phyloP scores from a whole-genome alignment of 129 eudicot species.

The Pulicaria dysenterica region DNA sequence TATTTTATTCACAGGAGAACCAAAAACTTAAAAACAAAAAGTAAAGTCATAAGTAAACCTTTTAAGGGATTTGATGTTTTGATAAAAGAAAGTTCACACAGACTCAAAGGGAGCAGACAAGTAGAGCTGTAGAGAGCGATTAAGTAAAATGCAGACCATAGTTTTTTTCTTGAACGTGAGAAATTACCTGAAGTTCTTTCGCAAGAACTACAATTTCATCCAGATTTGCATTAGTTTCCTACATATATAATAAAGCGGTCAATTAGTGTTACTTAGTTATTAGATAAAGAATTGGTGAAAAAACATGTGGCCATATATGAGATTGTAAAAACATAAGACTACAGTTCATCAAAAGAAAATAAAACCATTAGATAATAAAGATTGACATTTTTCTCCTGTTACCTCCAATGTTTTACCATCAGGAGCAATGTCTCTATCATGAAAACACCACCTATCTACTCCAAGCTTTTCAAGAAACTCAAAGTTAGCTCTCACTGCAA shows the following conservation, averaged over 20 bases:
- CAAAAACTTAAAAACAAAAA: too few species aligned
- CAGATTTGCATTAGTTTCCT: slow-evolving; percentile 92
- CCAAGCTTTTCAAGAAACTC: slow-evolving; percentile 97
- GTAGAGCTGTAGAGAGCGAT: not conserved
- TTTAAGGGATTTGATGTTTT: not conserved
- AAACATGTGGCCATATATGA: not conserved
- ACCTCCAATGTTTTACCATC: slow-evolving; percentile 93
- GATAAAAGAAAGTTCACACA: not conserved
- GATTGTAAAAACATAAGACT: not conserved
- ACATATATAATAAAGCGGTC: slow-evolving; percentile 21
- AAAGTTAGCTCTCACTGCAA: slow-evolving; percentile 96
- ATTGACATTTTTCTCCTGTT: slow-evolving; percentile 10
- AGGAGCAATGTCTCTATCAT: slow-evolving; percentile 97
- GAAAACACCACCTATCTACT: slow-evolving; percentile 95
- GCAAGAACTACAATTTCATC: slow-evolving; percentile 98
- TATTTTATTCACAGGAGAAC: too few species aligned
- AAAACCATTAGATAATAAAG: not conserved
- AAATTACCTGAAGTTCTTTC: slow-evolving; percentile 90
- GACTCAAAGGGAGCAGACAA: not conserved
- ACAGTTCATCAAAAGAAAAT: not conserved
- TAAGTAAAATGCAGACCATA: not conserved
- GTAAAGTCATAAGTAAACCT: too few species aligned
- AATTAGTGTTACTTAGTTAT: not conserved
- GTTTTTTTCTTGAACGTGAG: not conserved
- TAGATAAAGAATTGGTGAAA: slow-evolving; percentile 4